A percentile compares a stretch with the other conserved stretches of the same genome.
phyloP scores from a whole-genome alignment of 2,329 filamentous ascomycete species.

The Penicillium sp. region DNA sequence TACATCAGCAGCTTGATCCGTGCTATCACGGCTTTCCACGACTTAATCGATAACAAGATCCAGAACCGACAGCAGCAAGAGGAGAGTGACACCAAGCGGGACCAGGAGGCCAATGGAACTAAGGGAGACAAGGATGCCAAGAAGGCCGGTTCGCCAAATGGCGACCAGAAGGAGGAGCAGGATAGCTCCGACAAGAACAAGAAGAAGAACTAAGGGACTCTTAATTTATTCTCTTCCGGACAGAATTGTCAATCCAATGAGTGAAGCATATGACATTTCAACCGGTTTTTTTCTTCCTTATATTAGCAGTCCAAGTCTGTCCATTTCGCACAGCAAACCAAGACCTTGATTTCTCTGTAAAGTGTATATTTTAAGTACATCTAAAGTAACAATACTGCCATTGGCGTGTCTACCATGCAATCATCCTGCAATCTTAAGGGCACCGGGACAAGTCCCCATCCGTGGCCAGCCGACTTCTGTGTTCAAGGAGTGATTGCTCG shows the following conservation, averaged over 20 bases:
- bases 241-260: constrained; percentile 15
- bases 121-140: constrained; percentile 63
- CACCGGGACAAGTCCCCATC: background rate
- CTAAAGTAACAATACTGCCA: background rate
- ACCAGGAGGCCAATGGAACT: constrained; percentile 63
- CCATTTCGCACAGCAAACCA: background rate
- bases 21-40: constrained; percentile 97
- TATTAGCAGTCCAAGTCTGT: background rate
- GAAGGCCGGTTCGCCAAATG: constrained; percentile 46
- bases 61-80: constrained; percentile 97
- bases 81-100: constrained; percentile 83
- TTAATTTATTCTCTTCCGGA: constrained; percentile 6
- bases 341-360: background rate
- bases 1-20: constrained; percentile 96
- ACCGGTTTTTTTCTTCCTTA: background rate
- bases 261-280: constrained; percentile 29
- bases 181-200: constrained; percentile 57
- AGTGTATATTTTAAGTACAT: background rate
- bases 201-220: constrained; percentile 51
- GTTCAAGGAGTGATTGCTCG: background rate
- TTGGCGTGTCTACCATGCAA: background rate
- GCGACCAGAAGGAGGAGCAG: constrained; percentile 58
- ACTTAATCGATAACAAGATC: constrained; percentile 99
- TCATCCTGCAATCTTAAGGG: background rate
- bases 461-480: background rate